Evolutionary conservation across 495 filamentous ascomycete species (phyloP), one percentile per base, ranked within the genome.

Genomic region (Hypoxylon rickii): DNA sequence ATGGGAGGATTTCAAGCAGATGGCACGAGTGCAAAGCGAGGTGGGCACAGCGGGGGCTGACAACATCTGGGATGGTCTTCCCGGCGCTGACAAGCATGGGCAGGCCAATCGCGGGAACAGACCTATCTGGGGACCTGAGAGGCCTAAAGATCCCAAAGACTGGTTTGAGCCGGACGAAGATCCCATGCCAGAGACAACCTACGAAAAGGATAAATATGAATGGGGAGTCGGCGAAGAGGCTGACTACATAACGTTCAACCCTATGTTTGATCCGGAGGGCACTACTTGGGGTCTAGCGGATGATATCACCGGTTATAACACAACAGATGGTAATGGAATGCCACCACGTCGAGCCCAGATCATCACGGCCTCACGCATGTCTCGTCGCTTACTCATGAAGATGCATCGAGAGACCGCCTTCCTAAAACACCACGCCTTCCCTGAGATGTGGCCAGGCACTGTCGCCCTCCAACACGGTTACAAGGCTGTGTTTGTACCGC

Each of bases 151-250:
- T 40, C 70, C 78, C 15, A 76, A 76, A 6, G 87, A 92, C 45
- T 84, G 88, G 65, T 80, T 86, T 45, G 84, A 90, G 60, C 72
- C 80, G 5, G 86, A 89, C 20, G 75, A 82, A 11, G 86, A 92
- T 58, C 85, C 87, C 1, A 74, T 76, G n/a, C 90, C 91, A 3
- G 83, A 85, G 3, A 86, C 78, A 3, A 76, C 79, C 1, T 86
- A 86, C 68, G 88, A 90, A 34, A 86, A 89, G 55, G 89, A 95
- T 66, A 83, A 86, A 51, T 90, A 93, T 66, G 70, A 75, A 16
- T 97, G 93, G 92, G 94, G 94, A 41, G 87, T 95, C 2, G 89
- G 83, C 49, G 94, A 97, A 72, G 89, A 93, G 44, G 92, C 95
- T 1, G 94, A 98, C 70, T 80, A 96, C 36, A 91, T 98, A 51